Conservation (phyloP, 2,329 filamentous ascomycete species). For the Pseudogymnoascus sp. region DNA sequence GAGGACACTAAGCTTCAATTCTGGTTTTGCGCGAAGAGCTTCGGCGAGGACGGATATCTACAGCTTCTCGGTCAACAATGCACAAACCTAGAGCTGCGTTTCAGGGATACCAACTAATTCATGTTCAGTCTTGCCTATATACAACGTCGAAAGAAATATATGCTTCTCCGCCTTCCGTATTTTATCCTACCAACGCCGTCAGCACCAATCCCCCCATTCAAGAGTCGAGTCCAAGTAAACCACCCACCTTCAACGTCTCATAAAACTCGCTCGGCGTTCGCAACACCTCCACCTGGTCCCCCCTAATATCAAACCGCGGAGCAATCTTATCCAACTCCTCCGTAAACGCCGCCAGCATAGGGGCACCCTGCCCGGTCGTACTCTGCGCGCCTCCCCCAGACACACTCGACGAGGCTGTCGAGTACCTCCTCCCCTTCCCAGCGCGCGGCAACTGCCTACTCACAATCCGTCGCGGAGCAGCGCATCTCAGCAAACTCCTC, state of each 20-base stretch:
- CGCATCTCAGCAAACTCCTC: conserved; percentile 29
- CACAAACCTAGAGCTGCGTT: background rate
- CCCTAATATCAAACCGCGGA: conserved; percentile 80
- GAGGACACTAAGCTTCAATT: conserved; percentile 77
- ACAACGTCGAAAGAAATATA: conserved; percentile 91
- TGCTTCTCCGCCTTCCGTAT: conserved; percentile 71
- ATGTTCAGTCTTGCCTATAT: conserved; percentile 88
- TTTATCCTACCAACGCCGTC: conserved; percentile 51
- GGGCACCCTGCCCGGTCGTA: conserved; percentile 22
- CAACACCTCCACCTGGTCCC: conserved; percentile 73
- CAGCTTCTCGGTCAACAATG: conserved; percentile 15
- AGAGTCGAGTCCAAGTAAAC: conserved; percentile 14
- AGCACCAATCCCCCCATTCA: conserved; percentile 17
- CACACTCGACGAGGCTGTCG: conserved; percentile 18
- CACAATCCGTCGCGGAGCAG: conserved; percentile 23
- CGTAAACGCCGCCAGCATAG: conserved; percentile 52
- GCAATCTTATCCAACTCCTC: conserved; percentile 80
- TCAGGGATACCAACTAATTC: conserved; percentile 56
- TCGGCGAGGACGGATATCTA: conserved; percentile 70
- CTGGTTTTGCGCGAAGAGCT: conserved; percentile 65
- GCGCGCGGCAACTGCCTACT: conserved; percentile 16
- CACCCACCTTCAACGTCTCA: conserved; percentile 70
- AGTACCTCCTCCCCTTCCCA: conserved; percentile 24
- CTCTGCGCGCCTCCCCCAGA: background rate
- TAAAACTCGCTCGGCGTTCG: conserved; percentile 85